Conservation (phyloP, 2,329 filamentous ascomycete genomes). For the Xylariaceae sp. region DNA sequence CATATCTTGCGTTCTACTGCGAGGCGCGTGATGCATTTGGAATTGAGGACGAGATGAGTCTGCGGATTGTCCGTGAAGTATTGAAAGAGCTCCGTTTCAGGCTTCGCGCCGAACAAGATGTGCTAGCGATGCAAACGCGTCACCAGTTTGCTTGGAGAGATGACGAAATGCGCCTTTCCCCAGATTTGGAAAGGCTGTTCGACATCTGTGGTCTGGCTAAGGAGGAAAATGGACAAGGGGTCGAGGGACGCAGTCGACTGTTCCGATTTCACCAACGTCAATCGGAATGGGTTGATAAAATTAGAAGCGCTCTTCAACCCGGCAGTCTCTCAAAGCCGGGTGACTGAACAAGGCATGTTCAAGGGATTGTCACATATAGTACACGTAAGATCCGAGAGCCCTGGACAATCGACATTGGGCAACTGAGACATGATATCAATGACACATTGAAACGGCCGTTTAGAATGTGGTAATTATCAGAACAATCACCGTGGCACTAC, state of each 20-base stretch:
- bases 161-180: background rate
- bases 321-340: too few relatives aligned
- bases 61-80: constrained; percentile 1
- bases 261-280: background rate
- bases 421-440: too few relatives aligned
- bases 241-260: background rate
- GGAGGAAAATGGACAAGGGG: background rate
- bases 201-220: background rate
- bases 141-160: background rate
- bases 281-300: background rate
- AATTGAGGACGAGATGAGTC: constrained; percentile 5
- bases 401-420: too few relatives aligned
- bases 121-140: background rate
- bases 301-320: too few relatives aligned
- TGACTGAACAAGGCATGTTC: too few relatives aligned
- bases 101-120: background rate
- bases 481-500: too few relatives aligned
- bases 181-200: background rate
- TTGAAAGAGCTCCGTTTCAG: background rate
- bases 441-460: too few relatives aligned
- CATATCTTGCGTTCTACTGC: constrained; percentile 10
- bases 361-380: too few relatives aligned
- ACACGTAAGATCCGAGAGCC: too few relatives aligned
- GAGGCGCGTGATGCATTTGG: constrained; percentile 12
- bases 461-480: too few relatives aligned